phyloP scores from a whole-genome alignment of 345 rosid genomes.

The Cardiospermum halicacabum region DNA sequence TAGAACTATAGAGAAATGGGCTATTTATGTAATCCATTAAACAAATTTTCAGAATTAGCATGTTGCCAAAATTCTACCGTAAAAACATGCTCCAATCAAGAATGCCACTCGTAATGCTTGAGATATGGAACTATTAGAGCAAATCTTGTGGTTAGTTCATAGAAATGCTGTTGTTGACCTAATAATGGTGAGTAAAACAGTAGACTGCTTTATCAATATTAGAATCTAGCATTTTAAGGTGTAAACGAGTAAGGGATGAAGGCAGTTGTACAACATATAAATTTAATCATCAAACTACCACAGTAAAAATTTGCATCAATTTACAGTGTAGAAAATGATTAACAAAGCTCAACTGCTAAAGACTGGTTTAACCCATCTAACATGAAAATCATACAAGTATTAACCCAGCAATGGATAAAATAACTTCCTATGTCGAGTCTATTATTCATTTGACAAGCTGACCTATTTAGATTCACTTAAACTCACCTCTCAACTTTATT shows the following conservation, averaged over 20 bases:
- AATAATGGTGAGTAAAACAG: too few species aligned
- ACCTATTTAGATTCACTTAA: too few species aligned
- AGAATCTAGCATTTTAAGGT: not conserved
- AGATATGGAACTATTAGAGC: not conserved
- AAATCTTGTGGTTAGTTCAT: too few species aligned
- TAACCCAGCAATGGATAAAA: too few species aligned
- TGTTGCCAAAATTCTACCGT: not conserved
- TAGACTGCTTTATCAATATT: not conserved
- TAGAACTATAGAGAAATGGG: not conserved
- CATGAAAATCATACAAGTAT: not conserved
- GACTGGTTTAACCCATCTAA: not conserved
- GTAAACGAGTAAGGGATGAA: not conserved
- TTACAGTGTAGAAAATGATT: not conserved
- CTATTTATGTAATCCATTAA: not conserved
- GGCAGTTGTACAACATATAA: not conserved
- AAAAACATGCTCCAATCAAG: conserved; percentile 1
- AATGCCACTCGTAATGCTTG: not conserved
- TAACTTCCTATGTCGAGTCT: too few species aligned
- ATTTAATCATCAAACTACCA: not conserved
- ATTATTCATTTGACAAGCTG: too few species aligned
- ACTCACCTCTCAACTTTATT: too few species aligned
- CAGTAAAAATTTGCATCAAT: not conserved
- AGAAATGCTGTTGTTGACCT: not conserved
- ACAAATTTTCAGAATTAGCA: conserved; percentile 1
- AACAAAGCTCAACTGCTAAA: too few species aligned